Percentiles rank a stretch among this genome's conserved stretches.
Evolutionary conservation across 257 asterid genomes (phyloP).

Genomic region (Jacaranda mimosifolia): DNA sequence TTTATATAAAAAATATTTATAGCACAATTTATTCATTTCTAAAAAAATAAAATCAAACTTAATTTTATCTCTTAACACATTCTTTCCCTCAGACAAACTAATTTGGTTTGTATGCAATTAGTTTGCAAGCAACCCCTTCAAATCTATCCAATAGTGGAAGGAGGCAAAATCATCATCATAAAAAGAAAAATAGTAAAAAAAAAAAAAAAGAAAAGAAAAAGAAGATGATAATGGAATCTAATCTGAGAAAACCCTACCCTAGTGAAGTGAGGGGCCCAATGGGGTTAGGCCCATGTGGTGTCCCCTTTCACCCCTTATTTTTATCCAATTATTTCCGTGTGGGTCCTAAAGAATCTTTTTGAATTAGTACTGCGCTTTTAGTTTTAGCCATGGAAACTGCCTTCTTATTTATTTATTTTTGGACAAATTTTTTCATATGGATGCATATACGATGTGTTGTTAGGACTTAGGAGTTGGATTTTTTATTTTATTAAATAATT

Average conservation of each 20-base stretch:
- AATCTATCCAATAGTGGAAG: conserved; percentile 8
- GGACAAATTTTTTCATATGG: background rate
- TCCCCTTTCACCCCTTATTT: conserved; percentile 34
- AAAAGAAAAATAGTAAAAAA: background rate
- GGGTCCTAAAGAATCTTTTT: conserved; percentile 56
- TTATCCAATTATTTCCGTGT: conserved; percentile 44
- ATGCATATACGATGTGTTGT: background rate
- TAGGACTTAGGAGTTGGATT: too few species aligned
- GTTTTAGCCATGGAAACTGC: conserved; percentile 5
- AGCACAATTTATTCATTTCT: too few species aligned
- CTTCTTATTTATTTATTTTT: background rate
- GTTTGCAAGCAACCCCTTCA: background rate
- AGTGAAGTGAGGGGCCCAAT: conserved; percentile 18
- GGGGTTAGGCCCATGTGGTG: conserved; percentile 39
- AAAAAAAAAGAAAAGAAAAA: too few species aligned
- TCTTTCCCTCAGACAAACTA: too few species aligned
- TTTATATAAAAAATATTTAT: too few species aligned
- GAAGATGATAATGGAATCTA: conserved; percentile 8
- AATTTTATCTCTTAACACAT: too few species aligned
- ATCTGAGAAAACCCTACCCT: conserved; percentile 13
- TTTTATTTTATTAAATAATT: too few species aligned
- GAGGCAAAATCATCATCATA: background rate
- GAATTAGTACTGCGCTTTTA: conserved; percentile 22
- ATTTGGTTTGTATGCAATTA: too few species aligned
- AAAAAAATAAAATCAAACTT: too few species aligned